Evolutionary conservation across 2,329 filamentous ascomycete species (phyloP), one percentile per base, ranked within the genome.

Genomic region (Incumbomyces lentus): DNA sequence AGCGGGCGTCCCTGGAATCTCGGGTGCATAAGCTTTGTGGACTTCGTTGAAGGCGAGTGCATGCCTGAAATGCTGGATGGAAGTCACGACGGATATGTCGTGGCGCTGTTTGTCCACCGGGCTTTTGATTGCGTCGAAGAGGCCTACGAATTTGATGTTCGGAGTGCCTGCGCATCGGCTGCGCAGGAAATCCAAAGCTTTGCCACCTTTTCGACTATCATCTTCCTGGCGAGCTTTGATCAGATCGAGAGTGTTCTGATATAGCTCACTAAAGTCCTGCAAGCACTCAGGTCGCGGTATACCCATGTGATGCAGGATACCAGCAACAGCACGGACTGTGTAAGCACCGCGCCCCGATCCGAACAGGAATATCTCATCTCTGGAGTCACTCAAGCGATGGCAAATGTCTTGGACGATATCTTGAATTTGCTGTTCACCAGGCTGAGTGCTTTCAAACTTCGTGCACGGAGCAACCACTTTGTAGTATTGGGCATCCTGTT

Each of bases 281-380:
- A 64, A 16, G 13, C 55, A 58, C 16, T 46, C 39, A 13, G 41
- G 35, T 42, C 48, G 52, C 11, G 54, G 52, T 16, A 56, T 17
- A 35, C 60, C 58, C 51, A 63, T 58, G 26, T 62, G 55, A 49
- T 67, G 60, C 3, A 70, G 58, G 26, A 69, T 54, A 5, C 64
- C 63, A 14, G 64, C 61, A 1, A 69, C 65, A 5, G 64, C 64
- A 2, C 66, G 59, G 4, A 65, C 62, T 5, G 68, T 61, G 55
- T 60, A 68, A 1, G 65, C 65, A 13, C 67, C 67, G 36, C 64
- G 60, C 29, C 64, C 64, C 49, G 65, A 65, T 8, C 65, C 67
- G 34, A 63, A 68, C 6, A 70, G 50, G 56, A 63, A 68, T 1
- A 69, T 48, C 47, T 70, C 65, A 48, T 68, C 64, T 43, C 59